These are phyloP conservation scores for Pseudozyma hubeiensis DNA, from an alignment of 1,284 basidiomycete species.

Conservation along the genomic window DNA sequence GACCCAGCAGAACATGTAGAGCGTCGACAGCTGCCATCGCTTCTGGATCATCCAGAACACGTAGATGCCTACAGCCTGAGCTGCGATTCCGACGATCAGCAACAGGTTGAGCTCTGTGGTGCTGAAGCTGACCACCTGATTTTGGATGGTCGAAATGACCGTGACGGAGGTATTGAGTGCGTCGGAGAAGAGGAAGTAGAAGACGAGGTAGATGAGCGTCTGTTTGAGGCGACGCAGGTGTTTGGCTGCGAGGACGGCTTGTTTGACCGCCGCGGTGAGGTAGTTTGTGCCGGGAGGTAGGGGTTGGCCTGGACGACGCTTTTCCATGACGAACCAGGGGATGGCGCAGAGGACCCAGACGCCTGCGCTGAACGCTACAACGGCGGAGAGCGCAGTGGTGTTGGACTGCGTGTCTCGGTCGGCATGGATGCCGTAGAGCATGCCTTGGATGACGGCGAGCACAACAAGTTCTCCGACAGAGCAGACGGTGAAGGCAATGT, in stretches of 20 bases:
- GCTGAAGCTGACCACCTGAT: conserved; percentile 78
- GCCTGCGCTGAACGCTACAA: conserved; percentile 54
- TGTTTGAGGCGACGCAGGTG: conserved; percentile 23
- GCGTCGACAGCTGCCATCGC: conserved; percentile 79
- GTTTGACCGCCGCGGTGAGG: conserved; percentile 74
- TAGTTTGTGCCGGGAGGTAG: conserved; percentile 77
- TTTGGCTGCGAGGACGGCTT: conserved; percentile 30
- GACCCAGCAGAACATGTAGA: conserved; percentile 76
- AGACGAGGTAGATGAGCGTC: conserved; percentile 73
- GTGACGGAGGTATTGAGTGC: conserved; percentile 83
- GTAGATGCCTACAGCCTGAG: conserved; percentile 79
- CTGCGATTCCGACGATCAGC: conserved; percentile 80
- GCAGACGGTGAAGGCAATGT: conserved; percentile 82
- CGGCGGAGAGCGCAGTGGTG: conserved; percentile 72
- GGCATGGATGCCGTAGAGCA: conserved; percentile 76
- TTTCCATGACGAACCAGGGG: conserved; percentile 76
- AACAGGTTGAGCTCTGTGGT: conserved; percentile 78
- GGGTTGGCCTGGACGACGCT: conserved; percentile 57
- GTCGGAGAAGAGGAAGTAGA: conserved; percentile 83
- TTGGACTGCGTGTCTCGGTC: conserved; percentile 50
- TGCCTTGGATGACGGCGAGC: conserved; percentile 81
- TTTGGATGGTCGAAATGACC: conserved; percentile 80
- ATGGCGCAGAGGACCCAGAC: conserved; percentile 79
- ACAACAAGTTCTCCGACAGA: conserved; percentile 80
- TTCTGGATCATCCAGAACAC: conserved; percentile 80